phyloP scores from a whole-genome alignment of 306 rosid genomes.

The Glycine soja region DNA sequence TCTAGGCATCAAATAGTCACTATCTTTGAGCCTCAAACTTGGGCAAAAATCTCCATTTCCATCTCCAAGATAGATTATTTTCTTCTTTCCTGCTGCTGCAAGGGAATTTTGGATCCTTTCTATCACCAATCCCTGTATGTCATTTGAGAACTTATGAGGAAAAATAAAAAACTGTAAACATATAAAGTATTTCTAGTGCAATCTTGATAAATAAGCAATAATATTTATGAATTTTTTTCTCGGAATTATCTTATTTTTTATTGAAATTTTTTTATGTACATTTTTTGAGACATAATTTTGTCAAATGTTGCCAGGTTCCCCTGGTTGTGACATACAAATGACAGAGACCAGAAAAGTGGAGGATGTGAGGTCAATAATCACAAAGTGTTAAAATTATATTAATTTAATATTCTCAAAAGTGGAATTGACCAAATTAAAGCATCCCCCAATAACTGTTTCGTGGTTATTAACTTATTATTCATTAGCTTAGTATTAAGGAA shows the following conservation, averaged over 20 bases:
- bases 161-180: too few relatives aligned
- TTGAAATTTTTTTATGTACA: too few relatives aligned
- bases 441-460: too few relatives aligned
- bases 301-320: background rate
- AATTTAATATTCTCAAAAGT: background rate
- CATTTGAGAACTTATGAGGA: background rate
- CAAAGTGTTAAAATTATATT: background rate
- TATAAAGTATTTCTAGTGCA: too few relatives aligned
- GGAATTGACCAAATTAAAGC: constrained; percentile 17
- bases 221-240: background rate
- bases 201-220: too few relatives aligned
- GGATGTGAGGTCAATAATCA: background rate
- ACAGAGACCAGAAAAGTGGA: constrained; percentile 5
- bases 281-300: background rate
- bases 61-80: constrained; percentile 70
- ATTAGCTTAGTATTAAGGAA: too few relatives aligned
- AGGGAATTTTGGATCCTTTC: constrained; percentile 57
- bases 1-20: constrained; percentile 67
- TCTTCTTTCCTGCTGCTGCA: constrained; percentile 50
- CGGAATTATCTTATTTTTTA: too few relatives aligned
- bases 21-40: constrained; percentile 66
- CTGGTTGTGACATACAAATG: constrained; percentile 18
- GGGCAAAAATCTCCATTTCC: constrained; percentile 71
- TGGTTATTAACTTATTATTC: too few relatives aligned
- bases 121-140: constrained; percentile 58